Percentiles rank a stretch among this genome's conserved stretches.
phyloP scores from a whole-genome alignment of 768 basidiomycete species.

The Hortiboletus flavorubellus region DNA sequence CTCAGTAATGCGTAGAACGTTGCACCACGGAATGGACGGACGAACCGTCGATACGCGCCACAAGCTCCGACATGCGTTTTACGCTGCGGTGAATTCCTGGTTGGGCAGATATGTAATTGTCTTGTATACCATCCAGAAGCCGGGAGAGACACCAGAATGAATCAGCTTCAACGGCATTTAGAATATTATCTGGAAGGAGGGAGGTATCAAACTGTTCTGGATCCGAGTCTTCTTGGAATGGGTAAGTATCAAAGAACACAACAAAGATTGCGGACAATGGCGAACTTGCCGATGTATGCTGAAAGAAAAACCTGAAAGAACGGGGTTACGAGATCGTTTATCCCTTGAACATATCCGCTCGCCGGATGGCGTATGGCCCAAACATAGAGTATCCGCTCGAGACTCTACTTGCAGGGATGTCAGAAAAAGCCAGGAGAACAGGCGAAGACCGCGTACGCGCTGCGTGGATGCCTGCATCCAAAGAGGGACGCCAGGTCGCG shows the following conservation, averaged over 20 bases:
- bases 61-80: conserved; percentile 89
- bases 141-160: conserved; percentile 98
- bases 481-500: conserved; percentile 82
- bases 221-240: conserved; percentile 66
- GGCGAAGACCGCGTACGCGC: conserved; percentile 51
- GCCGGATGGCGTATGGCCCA: conserved; percentile 99
- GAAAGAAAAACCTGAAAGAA: conserved; percentile 98
- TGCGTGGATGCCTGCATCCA: conserved; percentile 94
- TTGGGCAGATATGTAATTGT: conserved; percentile 96
- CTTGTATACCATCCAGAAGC: conserved; percentile 94
- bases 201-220: conserved; percentile 86
- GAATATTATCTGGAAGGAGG: conserved; percentile 60
- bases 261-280: background rate
- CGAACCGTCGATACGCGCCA: conserved; percentile 83
- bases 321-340: conserved; percentile 96
- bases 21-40: conserved; percentile 3
- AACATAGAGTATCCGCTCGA: conserved; percentile 95
- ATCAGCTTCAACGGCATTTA: conserved; percentile 93
- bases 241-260: conserved; percentile 1
- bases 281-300: conserved; percentile 78
- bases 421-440: conserved; percentile 4
- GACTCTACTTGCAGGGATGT: conserved; percentile 51
- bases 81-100: conserved; percentile 96
- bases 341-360: conserved; percentile 98
- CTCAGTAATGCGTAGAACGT: background rate